These are phyloP conservation scores for Pichia cactophila DNA, from an alignment of 1,139 yeast species.

Conservation along the genomic window DNA sequence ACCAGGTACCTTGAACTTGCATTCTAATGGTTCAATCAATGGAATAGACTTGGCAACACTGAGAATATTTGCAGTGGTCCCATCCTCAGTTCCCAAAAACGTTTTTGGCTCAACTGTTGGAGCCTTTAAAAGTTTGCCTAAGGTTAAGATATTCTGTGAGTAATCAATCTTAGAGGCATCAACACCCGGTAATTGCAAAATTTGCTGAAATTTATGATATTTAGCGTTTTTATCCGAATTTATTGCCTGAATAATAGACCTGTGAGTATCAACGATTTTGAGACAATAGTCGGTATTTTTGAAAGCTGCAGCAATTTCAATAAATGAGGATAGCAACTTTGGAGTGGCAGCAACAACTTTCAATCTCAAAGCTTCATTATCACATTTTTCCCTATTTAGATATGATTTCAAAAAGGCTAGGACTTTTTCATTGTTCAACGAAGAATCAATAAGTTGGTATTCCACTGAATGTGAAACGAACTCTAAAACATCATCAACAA, in stretches of 20 bases:
- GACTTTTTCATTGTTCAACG: conserved; percentile 41
- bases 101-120: conserved; percentile 47
- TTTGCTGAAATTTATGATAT: conserved; percentile 44
- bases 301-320: conserved; percentile 77
- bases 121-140: conserved; percentile 61
- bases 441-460: conserved; percentile 36
- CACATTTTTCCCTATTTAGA: conserved; percentile 38
- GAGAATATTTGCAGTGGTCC: conserved; percentile 42
- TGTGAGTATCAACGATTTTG: conserved; percentile 59
- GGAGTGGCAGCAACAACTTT: conserved; percentile 60
- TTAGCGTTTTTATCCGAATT: conserved; percentile 43
- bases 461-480: conserved; percentile 63
- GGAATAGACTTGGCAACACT: conserved; percentile 65
- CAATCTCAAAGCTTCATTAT: conserved; percentile 34
- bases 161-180: conserved; percentile 34
- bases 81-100: conserved; percentile 29
- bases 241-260: conserved; percentile 73
- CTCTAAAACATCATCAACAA: conserved; percentile 49
- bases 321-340: conserved; percentile 58
- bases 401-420: conserved; percentile 48
- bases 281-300: conserved; percentile 61
- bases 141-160: conserved; percentile 41
- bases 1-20: conserved; percentile 83
- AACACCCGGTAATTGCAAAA: conserved; percentile 73
- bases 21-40: conserved; percentile 55